These are phyloP conservation scores for Sporothrix pseudoabietina DNA, from an alignment of 2,329 filamentous ascomycete species.

Conservation along the genomic window DNA sequence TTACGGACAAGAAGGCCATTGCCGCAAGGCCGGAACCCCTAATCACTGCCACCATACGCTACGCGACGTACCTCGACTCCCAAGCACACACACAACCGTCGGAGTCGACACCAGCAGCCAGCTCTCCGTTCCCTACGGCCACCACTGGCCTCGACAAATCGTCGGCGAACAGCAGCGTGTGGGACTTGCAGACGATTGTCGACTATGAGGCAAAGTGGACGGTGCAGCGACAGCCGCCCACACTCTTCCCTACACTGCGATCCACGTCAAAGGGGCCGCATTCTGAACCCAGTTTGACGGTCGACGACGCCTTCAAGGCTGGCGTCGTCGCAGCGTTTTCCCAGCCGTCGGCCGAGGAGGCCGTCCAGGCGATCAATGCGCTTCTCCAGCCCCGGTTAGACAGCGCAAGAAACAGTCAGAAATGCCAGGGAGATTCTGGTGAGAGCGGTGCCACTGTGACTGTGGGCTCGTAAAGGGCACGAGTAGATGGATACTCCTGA, in stretches of 20 bases:
- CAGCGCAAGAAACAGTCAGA: too few species aligned
- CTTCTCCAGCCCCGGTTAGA: background rate
- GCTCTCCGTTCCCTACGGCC: background rate
- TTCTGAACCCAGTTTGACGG: background rate
- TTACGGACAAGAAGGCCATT: background rate
- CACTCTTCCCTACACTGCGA: background rate
- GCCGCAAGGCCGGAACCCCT: background rate
- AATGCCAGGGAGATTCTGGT: background rate
- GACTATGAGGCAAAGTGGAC: background rate
- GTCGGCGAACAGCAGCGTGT: background rate
- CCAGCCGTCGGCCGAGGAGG: background rate
- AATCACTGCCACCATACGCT: constrained; percentile 21
- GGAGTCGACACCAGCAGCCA: background rate
- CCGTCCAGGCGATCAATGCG: constrained; percentile 1
- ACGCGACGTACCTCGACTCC: constrained; percentile 13
- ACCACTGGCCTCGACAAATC: background rate
- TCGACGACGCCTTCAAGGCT: background rate
- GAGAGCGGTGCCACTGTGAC: background rate
- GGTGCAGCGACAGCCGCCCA: background rate
- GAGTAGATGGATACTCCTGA: too few species aligned
- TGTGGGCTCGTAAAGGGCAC: background rate
- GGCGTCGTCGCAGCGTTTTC: background rate
- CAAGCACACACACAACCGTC: background rate
- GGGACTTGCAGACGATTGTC: constrained; percentile 21
- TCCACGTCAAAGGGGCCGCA: background rate